Conservation (phyloP, 257 asterid species). For the Hygrophila difformis region DNA sequence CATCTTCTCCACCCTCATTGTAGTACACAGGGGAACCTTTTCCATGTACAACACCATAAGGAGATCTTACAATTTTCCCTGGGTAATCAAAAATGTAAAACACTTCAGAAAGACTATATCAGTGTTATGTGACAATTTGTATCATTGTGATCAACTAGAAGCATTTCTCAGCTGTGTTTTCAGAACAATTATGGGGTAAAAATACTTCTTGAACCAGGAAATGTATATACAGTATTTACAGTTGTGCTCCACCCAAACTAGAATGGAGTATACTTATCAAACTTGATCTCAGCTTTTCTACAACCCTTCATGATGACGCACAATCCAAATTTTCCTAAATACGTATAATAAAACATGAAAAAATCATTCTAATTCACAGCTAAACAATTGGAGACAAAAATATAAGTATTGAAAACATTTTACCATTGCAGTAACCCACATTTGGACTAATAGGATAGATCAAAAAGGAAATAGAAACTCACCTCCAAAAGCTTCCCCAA, state of each 20-base stretch:
- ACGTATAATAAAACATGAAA: background rate
- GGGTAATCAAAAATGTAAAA: no score
- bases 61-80: slow-evolving; percentile 85
- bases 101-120: no score
- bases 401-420: background rate
- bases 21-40: slow-evolving; percentile 84
- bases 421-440: background rate
- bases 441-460: background rate
- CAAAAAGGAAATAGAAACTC: slow-evolving; percentile 11
- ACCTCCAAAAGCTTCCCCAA: slow-evolving; percentile 99
- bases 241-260: slow-evolving; percentile 1
- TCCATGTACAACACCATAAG: slow-evolving; percentile 88
- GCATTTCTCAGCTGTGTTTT: background rate
- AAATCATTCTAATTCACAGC: background rate
- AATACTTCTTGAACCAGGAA: background rate
- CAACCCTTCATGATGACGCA: slow-evolving; percentile 1
- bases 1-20: slow-evolving; percentile 86
- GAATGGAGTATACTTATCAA: background rate
- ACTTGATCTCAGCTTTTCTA: background rate
- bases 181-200: slow-evolving; percentile 3
- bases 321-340: background rate
- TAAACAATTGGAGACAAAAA: background rate
- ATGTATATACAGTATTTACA: background rate
- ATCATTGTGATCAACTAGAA: background rate
- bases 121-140: background rate